Evolutionary conservation across 2,329 filamentous ascomycete species (phyloP).

Genomic region (Fusarium udum): DNA sequence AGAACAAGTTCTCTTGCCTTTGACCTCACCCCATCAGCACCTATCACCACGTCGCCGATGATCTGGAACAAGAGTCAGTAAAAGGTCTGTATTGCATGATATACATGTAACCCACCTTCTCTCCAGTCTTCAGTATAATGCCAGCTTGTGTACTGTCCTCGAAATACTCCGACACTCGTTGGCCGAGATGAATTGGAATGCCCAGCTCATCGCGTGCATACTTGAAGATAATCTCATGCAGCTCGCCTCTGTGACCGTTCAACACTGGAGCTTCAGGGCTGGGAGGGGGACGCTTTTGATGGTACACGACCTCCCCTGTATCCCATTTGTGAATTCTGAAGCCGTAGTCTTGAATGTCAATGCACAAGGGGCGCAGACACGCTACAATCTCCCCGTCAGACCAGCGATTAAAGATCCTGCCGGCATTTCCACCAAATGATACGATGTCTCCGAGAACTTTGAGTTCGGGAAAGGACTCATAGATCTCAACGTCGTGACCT

Average conservation of each 20-base stretch:
- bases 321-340: constrained; percentile 45
- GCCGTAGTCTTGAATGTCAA: constrained; percentile 54
- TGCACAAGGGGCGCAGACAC: constrained; percentile 32
- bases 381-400: constrained; percentile 54
- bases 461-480: constrained; percentile 50
- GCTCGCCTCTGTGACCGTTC: constrained; percentile 28
- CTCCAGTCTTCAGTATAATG: constrained; percentile 16
- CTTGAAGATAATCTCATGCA: constrained; percentile 29
- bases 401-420: constrained; percentile 68
- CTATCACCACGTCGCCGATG: constrained; percentile 27
- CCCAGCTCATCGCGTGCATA: constrained; percentile 29
- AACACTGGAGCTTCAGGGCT: constrained; percentile 28
- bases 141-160: constrained; percentile 1
- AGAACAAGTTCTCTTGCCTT: constrained; percentile 35
- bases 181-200: constrained; percentile 20
- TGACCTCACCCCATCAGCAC: constrained; percentile 31
- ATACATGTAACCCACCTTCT: not conserved
- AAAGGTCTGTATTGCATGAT: accelerated
- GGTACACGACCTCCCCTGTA: constrained; percentile 62
- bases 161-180: constrained; percentile 25
- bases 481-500: constrained; percentile 24
- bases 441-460: constrained; percentile 60
- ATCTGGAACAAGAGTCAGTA: constrained; percentile 4
- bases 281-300: constrained; percentile 55
- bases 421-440: constrained; percentile 33